Evolutionary conservation across 1,139 yeast species (phyloP), one percentile per base, ranked within the genome.

Genomic region (Diutina catenulata): DNA sequence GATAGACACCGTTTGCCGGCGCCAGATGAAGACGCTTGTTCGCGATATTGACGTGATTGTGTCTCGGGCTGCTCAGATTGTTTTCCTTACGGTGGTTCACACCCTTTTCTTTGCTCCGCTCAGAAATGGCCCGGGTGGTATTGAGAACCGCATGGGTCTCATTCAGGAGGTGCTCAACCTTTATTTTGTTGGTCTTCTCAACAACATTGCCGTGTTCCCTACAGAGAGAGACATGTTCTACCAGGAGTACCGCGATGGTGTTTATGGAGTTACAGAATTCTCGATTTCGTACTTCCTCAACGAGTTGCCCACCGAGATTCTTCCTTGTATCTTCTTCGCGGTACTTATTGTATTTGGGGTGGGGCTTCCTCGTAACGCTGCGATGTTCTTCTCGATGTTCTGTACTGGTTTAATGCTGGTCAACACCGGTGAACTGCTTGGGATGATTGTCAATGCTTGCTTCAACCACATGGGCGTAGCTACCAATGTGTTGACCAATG

Each of bases 391-490:
- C 18, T 10, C 25, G 15, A 31, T 31, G 35, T 14, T 31, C 9
- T 11, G 20, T 5, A 31, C 14, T 10, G 24, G 25, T 25, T 11
- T 14, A 4, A 14, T 31, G 7, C 15, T 25, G 5, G 14, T 31
- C 15, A 31, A 31, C 14, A 31, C 20, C 21, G 35, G 35, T 2
- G 35, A 31, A 11, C 35, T 31, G 35, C 21, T 9, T 14, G 35
- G 25, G 25, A 31, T 31, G 35, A 31, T 31, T 37, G 77, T 84
- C 44, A 82, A 82, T 50, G 75, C 88, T n/a, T 47, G 80, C 0
- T 77, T 84, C 49, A 64, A 68, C 40, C 88, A 84, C 51, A 71
- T 83, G 39, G 95, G 94, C 0, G 69, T 84, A 47, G 94, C 93
- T 0, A 74, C 82, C 19, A 83, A 81, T 49, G 57, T 83, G 5